Percentiles rank a stretch among this genome's conserved stretches.
phyloP scores from a whole-genome alignment of 768 basidiomycete species.

The Pluteus cervinus region DNA sequence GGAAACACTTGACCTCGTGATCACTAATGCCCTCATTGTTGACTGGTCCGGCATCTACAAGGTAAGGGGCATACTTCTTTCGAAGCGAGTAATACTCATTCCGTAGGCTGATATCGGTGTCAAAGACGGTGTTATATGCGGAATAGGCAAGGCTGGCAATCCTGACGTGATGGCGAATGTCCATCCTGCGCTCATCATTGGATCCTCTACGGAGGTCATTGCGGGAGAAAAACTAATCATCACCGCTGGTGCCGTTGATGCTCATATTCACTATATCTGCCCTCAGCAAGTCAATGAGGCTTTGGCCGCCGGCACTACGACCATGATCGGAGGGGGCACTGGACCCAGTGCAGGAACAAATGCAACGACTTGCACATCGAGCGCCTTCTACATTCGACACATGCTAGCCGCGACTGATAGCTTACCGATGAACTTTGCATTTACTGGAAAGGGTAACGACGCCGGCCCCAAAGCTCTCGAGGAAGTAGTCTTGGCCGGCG shows the following conservation, averaged over 20 bases:
- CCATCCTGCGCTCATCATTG: slow-evolving; percentile 66
- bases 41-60: slow-evolving; percentile 97
- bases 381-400: slow-evolving; percentile 79
- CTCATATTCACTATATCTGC: slow-evolving; percentile 92
- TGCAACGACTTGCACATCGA: slow-evolving; percentile 93
- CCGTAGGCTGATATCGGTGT: slow-evolving; percentile 90
- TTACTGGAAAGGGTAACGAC: slow-evolving; percentile 98
- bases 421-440: slow-evolving; percentile 86
- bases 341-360: slow-evolving; percentile 87
- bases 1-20: slow-evolving; percentile 82
- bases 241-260: slow-evolving; percentile 91
- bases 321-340: slow-evolving; percentile 94
- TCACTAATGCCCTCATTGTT: slow-evolving; percentile 91
- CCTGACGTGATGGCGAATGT: slow-evolving; percentile 88
- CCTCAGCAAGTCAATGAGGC: slow-evolving; percentile 90
- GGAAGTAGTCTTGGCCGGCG: slow-evolving; percentile 81
- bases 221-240: slow-evolving; percentile 93
- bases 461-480: slow-evolving; percentile 65
- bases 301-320: slow-evolving; percentile 79
- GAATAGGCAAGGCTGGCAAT: slow-evolving; percentile 97
- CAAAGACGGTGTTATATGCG: slow-evolving; percentile 73
- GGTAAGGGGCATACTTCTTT: slow-evolving; percentile 29
- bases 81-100: not conserved
- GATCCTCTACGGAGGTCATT: slow-evolving; percentile 91
- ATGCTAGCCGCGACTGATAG: slow-evolving; percentile 93